phyloP scores from a whole-genome alignment of 768 basidiomycete genomes.

The Macrolepiota fuliginosa region DNA sequence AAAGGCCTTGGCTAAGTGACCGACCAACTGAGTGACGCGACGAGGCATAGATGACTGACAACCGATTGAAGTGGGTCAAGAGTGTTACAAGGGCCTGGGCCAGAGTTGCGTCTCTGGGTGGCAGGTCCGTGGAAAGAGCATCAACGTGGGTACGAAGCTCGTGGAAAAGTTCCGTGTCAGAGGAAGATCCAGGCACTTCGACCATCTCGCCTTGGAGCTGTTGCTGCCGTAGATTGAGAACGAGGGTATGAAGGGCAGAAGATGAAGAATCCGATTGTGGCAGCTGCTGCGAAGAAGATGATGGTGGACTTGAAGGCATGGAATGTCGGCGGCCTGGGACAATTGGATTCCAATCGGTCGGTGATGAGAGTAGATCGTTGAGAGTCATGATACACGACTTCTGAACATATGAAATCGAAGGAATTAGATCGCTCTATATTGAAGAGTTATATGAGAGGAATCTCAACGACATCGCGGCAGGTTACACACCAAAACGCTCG shows the following conservation, averaged over 20 bases:
- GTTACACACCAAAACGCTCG: slow-evolving; percentile 21
- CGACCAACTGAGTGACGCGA: slow-evolving; percentile 16
- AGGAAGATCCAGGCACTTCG: slow-evolving; percentile 35
- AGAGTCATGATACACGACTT: slow-evolving; percentile 74
- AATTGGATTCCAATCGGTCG: slow-evolving; percentile 50
- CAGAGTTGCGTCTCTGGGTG: slow-evolving; percentile 54
- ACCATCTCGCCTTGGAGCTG: slow-evolving; percentile 44
- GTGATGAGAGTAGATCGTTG: slow-evolving; percentile 60
- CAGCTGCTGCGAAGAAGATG: slow-evolving; percentile 26
- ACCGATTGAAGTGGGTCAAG: slow-evolving; percentile 62
- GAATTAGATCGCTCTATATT: slow-evolving; percentile 55
- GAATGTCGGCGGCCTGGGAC: slow-evolving; percentile 61
- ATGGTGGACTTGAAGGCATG: slow-evolving; percentile 45
- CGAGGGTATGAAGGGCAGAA: slow-evolving; percentile 58
- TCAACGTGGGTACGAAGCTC: slow-evolving; percentile 62
- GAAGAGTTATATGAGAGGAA: slow-evolving; percentile 12
- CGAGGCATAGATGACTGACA: slow-evolving; percentile 44
- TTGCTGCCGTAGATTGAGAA: slow-evolving; percentile 57
- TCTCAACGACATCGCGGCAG: slow-evolving; percentile 9
- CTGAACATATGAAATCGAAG: slow-evolving; percentile 74
- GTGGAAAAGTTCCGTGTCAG: slow-evolving; percentile 51
- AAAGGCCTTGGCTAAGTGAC: slow-evolving; percentile 9
- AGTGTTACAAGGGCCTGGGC: slow-evolving; percentile 69
- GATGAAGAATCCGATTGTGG: slow-evolving; percentile 36
- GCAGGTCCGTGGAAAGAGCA: slow-evolving; percentile 39